phyloP scores from a whole-genome alignment of 495 filamentous ascomycete species.

The Pyrenula aspistea region DNA sequence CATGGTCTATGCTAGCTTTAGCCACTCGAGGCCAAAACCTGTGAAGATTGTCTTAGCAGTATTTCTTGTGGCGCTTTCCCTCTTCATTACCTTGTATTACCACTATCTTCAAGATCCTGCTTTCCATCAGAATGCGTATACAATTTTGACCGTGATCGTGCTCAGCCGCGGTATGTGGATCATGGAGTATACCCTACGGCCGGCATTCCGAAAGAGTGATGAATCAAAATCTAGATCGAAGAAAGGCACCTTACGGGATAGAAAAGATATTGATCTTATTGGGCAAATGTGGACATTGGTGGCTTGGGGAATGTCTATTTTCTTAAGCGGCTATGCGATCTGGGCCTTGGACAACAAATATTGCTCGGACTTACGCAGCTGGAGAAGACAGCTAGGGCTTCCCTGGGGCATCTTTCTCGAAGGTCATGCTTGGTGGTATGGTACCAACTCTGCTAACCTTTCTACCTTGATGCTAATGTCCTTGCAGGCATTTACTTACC shows the following conservation, averaged over 20 bases:
- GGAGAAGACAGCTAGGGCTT: conserved; percentile 62
- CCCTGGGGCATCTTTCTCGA: conserved; percentile 88
- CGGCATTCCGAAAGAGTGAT: conserved; percentile 23
- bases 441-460: conserved; percentile 8
- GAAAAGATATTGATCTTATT: conserved; percentile 45
- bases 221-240: conserved; percentile 14
- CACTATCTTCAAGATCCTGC: conserved; percentile 84
- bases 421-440: conserved; percentile 94
- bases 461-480: conserved; percentile 2
- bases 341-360: conserved; percentile 83
- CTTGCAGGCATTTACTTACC: conserved; percentile 51
- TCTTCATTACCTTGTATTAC: conserved; percentile 86
- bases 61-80: conserved; percentile 47
- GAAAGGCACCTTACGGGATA: conserved; percentile 23
- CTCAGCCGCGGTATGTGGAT: conserved; percentile 76
- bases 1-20: conserved; percentile 84
- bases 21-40: conserved; percentile 47
- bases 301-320: conserved; percentile 54
- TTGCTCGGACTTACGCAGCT: conserved; percentile 56
- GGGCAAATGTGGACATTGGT: conserved; percentile 71
- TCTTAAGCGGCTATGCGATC: conserved; percentile 72
- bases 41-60: conserved; percentile 46
- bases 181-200: conserved; percentile 74
- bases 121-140: conserved; percentile 88
- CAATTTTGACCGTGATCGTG: conserved; percentile 62